A percentile compares a stretch with the other conserved stretches of the same genome.
Conservation (phyloP, 2,329 filamentous ascomycete genomes). For the Arthrocladium fulminans region DNA sequence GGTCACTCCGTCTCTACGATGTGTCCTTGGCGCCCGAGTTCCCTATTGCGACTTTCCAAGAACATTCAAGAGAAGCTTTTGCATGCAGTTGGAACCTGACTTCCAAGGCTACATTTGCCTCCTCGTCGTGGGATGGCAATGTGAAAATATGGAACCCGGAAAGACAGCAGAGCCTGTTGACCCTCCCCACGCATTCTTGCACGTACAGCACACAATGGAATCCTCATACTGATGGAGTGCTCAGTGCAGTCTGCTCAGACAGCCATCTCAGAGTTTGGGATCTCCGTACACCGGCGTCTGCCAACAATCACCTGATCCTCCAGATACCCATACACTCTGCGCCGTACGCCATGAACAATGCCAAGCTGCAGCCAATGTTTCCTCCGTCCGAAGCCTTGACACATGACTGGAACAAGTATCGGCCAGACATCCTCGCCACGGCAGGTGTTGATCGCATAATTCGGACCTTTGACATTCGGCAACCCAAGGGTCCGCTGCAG, state of each 20-base stretch:
- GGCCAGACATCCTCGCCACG: slow-evolving; percentile 71
- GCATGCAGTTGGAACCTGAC: slow-evolving; percentile 87
- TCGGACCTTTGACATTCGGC: slow-evolving; percentile 82
- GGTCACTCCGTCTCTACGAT: slow-evolving; percentile 91
- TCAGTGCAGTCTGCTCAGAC: slow-evolving; percentile 83
- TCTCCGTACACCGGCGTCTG: slow-evolving; percentile 73
- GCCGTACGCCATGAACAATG: slow-evolving; percentile 22
- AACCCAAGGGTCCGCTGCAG: slow-evolving; percentile 62
- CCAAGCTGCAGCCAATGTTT: slow-evolving; percentile 29
- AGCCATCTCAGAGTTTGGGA: slow-evolving; percentile 86
- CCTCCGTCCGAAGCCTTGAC: slow-evolving; percentile 78
- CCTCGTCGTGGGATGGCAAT: slow-evolving; percentile 91
- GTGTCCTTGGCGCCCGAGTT: slow-evolving; percentile 64
- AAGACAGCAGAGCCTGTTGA: slow-evolving; percentile 62
- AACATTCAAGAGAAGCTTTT: slow-evolving; percentile 89
- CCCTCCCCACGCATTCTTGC: slow-evolving; percentile 83
- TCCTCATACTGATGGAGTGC: slow-evolving; percentile 73
- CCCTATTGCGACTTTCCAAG: slow-evolving; percentile 83
- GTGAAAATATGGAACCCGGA: slow-evolving; percentile 93
- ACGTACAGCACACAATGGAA: slow-evolving; percentile 91
- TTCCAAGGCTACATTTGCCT: slow-evolving; percentile 81
- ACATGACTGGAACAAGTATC: slow-evolving; percentile 99
- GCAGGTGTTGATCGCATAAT: slow-evolving; percentile 82
- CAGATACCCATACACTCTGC: slow-evolving; percentile 72
- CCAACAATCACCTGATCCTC: slow-evolving; percentile 76